Evolutionary conservation across 1,284 basidiomycete species (phyloP).

Genomic region (Amylostereum areolatum): DNA sequence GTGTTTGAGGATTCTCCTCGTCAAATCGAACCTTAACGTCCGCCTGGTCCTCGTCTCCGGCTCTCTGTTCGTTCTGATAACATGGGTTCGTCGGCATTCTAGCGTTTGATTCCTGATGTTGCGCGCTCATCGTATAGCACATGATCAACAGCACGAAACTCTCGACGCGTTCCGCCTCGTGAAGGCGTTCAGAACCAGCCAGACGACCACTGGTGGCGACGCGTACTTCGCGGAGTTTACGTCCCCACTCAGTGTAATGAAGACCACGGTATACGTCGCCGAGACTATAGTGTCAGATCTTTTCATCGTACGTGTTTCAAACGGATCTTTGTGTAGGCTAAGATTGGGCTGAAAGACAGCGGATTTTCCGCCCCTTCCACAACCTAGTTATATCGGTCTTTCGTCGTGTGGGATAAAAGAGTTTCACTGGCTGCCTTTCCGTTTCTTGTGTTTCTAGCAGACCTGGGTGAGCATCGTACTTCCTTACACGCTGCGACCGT

Average conservation of each 20-base stretch:
- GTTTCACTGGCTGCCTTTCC: constrained; percentile 5
- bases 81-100: constrained; percentile 7
- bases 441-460: constrained; percentile 11
- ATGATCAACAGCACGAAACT: constrained; percentile 6
- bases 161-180: constrained; percentile 7
- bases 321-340: neutral
- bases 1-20: constrained; percentile 7
- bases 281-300: constrained; percentile 11
- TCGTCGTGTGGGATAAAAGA: constrained; percentile 13
- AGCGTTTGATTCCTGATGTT: neutral
- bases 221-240: neutral
- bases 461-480: constrained; percentile 5
- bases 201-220: constrained; percentile 1
- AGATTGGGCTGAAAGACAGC: neutral
- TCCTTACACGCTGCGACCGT: neutral
- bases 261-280: constrained; percentile 9
- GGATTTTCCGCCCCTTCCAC: neutral
- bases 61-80: constrained; percentile 9
- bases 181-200: neutral
- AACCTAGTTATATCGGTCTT: constrained; percentile 14
- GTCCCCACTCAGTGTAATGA: constrained; percentile 4
- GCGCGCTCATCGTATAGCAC: neutral
- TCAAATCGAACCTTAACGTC: constrained; percentile 6
- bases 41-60: constrained; percentile 7
- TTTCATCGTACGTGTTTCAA: constrained; percentile 8